Conservation (phyloP, 495 filamentous ascomycete genomes). For the Bacidia rubella region DNA sequence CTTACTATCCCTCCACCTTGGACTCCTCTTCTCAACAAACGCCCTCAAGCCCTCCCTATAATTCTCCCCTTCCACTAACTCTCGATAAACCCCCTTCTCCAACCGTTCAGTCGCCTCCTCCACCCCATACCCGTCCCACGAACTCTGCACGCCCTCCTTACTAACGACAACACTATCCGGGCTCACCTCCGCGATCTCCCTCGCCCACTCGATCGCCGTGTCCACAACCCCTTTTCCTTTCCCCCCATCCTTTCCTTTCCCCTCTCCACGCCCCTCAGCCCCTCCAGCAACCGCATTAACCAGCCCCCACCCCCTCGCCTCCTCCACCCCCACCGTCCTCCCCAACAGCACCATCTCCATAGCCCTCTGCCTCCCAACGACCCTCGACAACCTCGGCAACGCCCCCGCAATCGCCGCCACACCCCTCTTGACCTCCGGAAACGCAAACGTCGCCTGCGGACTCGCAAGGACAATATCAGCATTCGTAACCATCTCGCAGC, state of each 20-base stretch:
- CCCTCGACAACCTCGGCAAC: constrained; percentile 57
- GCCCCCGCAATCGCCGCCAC: constrained; percentile 58
- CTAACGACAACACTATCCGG: constrained; percentile 59
- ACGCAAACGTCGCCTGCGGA: constrained; percentile 37
- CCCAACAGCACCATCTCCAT: constrained; percentile 60
- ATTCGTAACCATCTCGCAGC: constrained; percentile 59
- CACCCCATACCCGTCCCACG: constrained; percentile 52
- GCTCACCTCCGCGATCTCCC: constrained; percentile 44
- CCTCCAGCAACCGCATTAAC: constrained; percentile 51
- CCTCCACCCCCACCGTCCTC: constrained; percentile 37
- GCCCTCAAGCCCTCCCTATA: constrained; percentile 63
- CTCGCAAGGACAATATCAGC: constrained; percentile 55
- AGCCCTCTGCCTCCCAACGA: constrained; percentile 52
- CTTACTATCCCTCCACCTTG: constrained; percentile 61
- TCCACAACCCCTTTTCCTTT: constrained; percentile 18
- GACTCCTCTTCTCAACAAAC: constrained; percentile 67
- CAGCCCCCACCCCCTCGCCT: constrained; percentile 56
- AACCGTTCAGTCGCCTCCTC: constrained; percentile 48
- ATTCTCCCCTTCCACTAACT: constrained; percentile 55
- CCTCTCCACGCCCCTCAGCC: constrained; percentile 30
- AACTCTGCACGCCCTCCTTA: constrained; percentile 49
- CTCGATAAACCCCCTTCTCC: constrained; percentile 39
- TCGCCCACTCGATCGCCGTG: constrained; percentile 36
- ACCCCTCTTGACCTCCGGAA: constrained; percentile 58
- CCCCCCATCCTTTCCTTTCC: constrained; percentile 17